Base-by-base conservation (phyloP, 768 basidiomycete species). In the Naganishia friedmannii region DNA sequence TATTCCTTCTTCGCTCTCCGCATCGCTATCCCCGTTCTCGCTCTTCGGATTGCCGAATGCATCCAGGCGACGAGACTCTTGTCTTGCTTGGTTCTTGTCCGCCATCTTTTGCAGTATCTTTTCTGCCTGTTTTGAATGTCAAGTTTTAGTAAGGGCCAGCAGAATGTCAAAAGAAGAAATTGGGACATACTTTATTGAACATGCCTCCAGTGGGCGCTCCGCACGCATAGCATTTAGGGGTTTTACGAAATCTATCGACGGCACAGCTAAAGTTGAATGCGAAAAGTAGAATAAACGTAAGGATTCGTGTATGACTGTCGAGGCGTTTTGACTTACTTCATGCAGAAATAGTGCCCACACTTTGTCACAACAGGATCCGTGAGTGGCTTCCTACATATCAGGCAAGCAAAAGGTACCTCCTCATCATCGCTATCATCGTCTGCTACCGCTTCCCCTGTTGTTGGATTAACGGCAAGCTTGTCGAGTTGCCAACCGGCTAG, bases 401-500 rank as follows among this genome's bases (percentile, higher is more conserved):
- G 86, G 82, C 96, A 99, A n/a, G 96, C 95, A 80, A 98, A 99
- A 6, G 96, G 96, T 63, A 98, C 86, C 79, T 93, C 93, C 79
- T 92, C 90, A 10, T 87, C 88, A 37, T 82, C 87, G 57, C 87
- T 87, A 31, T 74, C 75, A 17, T 74, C 77, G n/a, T 73, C 75
- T 37, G 86, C 71, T 42, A 34, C 74, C 37, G 70, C 76, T 63
- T 66, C 34, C 1, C 70, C 67, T 19, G 67, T 71, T 45, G 80
- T 83, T 53, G 71, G 77, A 85, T 88, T 73, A 75, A 88, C 91
- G 31, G 92, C 90, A 67, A 93, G 84, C 81, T 93, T 91, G 84
- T 99, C 96, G 68, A 99, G 85, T 82, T 99, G 95, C 96, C 96
- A 99, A 53, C 96, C 96, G 5, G 90, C 89, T n/a, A 98, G 86